Evolutionary conservation across 108 stramenopile species (phyloP), one percentile per base, ranked within the genome.

Genomic region (Skeletonema potamos): DNA sequence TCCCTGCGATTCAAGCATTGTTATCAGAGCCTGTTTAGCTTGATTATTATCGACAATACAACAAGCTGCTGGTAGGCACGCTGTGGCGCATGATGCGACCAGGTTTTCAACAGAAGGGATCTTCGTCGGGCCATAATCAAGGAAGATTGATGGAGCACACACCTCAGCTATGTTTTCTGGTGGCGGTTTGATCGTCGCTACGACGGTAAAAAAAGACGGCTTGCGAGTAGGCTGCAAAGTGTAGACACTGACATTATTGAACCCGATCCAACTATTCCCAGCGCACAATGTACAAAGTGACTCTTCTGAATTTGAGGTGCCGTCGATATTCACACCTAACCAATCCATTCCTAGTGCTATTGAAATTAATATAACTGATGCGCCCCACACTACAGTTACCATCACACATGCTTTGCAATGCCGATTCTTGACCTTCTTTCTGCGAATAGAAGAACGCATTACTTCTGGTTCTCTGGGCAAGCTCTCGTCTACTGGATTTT

Each of bases 31-130:
- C 12, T 41, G 60, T 29, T 43, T 64, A 18, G 72, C 72, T 30
- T 72, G 48, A 27, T 41, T 55, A 56, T 72, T 26, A 32, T 64
- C 63, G 33, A 12, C 37, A 2, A 72, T 8, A 57, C 72, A 72
- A 15, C 72, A 72, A 51, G 28, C 54, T 3, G 72, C 72, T 64
- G 72, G 72, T 41, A 72, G 48, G 34, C 72, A 72, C 9, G 61
- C 27, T 26, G 54, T 64, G 54, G 56, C 46, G 43, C 72, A 72
- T 10, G 36, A 29, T 22, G 62, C 62, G 39, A 72, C 22, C 22
- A 72, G 37, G 11, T 63, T 55, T 22, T 58, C 20, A 18, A n/a
- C 8, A 15, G 62, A 57, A 27, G 27, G 37, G 0, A 55, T 41
- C 4, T 6, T 57, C 4, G 6, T 30, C 6, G 60, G 48, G 1